A percentile compares a stretch with the other conserved stretches of the same genome.
Evolutionary conservation across 306 rosid species (phyloP).

Genomic region (Sechiopsis laciniata): DNA sequence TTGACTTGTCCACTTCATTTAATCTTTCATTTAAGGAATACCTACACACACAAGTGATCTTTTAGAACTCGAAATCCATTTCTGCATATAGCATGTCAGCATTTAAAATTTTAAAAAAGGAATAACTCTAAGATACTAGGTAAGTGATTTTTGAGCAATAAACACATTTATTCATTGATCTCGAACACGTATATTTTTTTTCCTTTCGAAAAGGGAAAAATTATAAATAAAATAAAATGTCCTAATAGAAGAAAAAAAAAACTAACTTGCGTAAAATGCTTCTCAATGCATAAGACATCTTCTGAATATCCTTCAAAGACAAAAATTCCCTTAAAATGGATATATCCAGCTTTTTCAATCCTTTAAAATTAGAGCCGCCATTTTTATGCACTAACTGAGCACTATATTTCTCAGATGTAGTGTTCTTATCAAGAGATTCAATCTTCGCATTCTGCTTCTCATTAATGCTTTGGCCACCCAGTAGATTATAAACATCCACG

Average conservation of each 20-base stretch:
- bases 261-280: slow-evolving; percentile 67
- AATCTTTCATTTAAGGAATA: slow-evolving; percentile 48
- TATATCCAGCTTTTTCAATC: slow-evolving; percentile 38
- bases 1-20: slow-evolving; percentile 50
- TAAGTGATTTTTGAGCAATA: not conserved
- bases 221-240: too few relatives aligned
- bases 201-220: too few relatives aligned
- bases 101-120: not conserved
- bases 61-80: slow-evolving; percentile 1
- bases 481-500: slow-evolving; percentile 45
- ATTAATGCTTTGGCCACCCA: slow-evolving; percentile 37
- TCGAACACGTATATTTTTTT: not conserved
- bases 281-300: slow-evolving; percentile 35
- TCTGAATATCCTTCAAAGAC: slow-evolving; percentile 47
- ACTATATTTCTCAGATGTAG: slow-evolving; percentile 34
- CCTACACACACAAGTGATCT: slow-evolving; percentile 35
- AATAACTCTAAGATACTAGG: not conserved
- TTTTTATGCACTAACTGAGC: slow-evolving; percentile 39
- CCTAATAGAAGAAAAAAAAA: not conserved
- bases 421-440: slow-evolving; percentile 26
- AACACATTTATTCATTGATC: not conserved
- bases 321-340: slow-evolving; percentile 35
- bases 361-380: slow-evolving; percentile 33
- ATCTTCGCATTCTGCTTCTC: slow-evolving; percentile 28
- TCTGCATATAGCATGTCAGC: not conserved